phyloP scores from a whole-genome alignment of 2,329 filamentous ascomycete species.

The Sarocladium strictum region DNA sequence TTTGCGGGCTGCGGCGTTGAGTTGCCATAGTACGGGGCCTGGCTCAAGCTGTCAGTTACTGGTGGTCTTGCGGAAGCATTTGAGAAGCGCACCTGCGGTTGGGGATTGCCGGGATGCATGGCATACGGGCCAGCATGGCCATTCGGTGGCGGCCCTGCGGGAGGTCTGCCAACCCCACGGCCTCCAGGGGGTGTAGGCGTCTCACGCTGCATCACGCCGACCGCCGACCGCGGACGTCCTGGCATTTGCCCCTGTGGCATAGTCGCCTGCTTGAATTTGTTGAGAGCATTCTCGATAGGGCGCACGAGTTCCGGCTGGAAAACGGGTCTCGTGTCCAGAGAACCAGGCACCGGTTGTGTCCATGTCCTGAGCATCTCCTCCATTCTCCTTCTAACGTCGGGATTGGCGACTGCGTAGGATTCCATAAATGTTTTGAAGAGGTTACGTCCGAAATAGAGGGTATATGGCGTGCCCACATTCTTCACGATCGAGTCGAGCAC shows the following conservation, averaged over 20 bases:
- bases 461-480: constrained; percentile 97
- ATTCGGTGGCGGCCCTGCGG: constrained; percentile 21
- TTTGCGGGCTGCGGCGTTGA: constrained; percentile 23
- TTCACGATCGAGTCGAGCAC: constrained; percentile 98
- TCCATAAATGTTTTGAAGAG: constrained; percentile 96
- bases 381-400: constrained; percentile 77
- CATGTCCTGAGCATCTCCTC: constrained; percentile 97
- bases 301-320: constrained; percentile 82
- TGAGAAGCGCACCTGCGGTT: constrained; percentile 22
- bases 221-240: constrained; percentile 40
- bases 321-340: constrained; percentile 85
- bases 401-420: constrained; percentile 84
- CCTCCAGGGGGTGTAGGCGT: constrained; percentile 67
- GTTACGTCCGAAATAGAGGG: constrained; percentile 85
- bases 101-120: constrained; percentile 18
- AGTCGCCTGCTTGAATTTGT: constrained; percentile 65
- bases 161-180: constrained; percentile 19
- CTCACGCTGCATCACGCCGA: constrained; percentile 54
- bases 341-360: constrained; percentile 94
- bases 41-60: background rate
- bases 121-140: constrained; percentile 16
- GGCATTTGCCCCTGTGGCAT: constrained; percentile 46
- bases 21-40: constrained; percentile 20
- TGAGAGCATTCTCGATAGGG: constrained; percentile 88
- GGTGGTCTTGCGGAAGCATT: background rate